Base-by-base conservation (phyloP, 2,329 filamentous ascomycete genomes). In the Lasiodiplodia hormozganensis region DNA sequence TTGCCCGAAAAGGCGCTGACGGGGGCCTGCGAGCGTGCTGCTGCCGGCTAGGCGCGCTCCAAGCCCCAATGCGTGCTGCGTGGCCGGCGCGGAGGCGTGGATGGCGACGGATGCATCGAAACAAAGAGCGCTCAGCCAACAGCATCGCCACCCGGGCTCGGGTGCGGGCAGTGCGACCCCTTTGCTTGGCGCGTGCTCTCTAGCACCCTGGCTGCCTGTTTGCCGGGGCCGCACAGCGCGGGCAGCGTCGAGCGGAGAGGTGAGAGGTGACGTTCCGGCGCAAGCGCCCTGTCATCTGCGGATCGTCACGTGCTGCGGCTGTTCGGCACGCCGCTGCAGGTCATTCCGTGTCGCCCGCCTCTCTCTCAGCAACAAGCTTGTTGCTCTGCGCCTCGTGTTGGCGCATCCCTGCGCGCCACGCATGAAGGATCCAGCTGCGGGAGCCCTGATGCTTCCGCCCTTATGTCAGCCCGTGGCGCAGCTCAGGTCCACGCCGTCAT, bases 401-500 rank as follows among this genome's bases (percentile, higher is more conserved):
- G 23, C 49, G 25, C 58, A 51, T 47, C 60, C 58, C 58, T 62
- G 43, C 40, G 10, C 60, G 16, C 6, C 31, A 34, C 36, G 54
- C 56, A 47, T 23, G 12, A 36, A 57, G 38, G 23, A 60, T 60
- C 36, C 57, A 38, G n/a, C 57, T 8, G n/a, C 56, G n/a, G 56
- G 34, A 58, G 34, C n/a, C 56, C 56, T 38, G 56, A 40, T 23
- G 57, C 21, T 56, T n/a, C 54, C 60, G 16, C 8, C 60, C 31
- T 52, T 64, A 64, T 64, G 60, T 67, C 65, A 67, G 65, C 65
- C 31, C 65, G 65, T 67, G 65, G 65, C 66, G 66, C 66, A 62
- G 56, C 66, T 62, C 54, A n/a, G 28, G 23, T 56, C 36, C 53
- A 60, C 25, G 40, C 52, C 43, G 40, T 52, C 52, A 58, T 67